phyloP scores from a whole-genome alignment of 176 grass and related monocot genomes.

The Melocanna baccifera region DNA sequence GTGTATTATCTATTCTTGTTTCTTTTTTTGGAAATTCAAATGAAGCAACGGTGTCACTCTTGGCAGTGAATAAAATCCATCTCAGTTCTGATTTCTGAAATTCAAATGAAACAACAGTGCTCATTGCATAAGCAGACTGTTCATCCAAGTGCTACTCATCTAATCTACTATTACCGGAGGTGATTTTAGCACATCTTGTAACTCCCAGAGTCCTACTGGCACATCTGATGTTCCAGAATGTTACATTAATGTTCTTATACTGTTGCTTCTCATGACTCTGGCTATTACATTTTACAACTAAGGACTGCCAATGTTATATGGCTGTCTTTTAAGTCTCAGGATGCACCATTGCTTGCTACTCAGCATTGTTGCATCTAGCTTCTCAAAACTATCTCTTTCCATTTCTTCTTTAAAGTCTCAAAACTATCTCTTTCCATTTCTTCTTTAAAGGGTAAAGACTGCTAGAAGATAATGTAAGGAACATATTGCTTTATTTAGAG shows the following conservation, averaged over 20 bases:
- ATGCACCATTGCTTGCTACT: background rate
- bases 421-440: background rate
- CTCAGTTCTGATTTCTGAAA: background rate
- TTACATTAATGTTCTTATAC: background rate
- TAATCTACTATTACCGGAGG: background rate
- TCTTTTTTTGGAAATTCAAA: background rate
- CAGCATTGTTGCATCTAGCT: background rate
- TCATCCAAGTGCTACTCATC: background rate
- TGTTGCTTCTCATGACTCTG: background rate
- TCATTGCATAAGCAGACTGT: background rate
- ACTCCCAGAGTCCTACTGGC: background rate
- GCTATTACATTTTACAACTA: background rate
- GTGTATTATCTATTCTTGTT: background rate
- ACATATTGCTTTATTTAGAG: background rate
- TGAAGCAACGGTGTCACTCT: background rate
- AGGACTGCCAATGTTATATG: background rate
- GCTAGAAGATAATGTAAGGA: background rate
- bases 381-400: background rate
- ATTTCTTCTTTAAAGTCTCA: background rate
- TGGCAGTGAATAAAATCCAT: background rate
- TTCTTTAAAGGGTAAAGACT: background rate
- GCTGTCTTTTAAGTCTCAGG: background rate
- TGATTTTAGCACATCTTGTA: background rate
- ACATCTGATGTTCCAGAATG: background rate
- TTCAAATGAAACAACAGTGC: background rate